Base-by-base conservation (phyloP, 441 rosid species). In the Erodium trifolium region DNA sequence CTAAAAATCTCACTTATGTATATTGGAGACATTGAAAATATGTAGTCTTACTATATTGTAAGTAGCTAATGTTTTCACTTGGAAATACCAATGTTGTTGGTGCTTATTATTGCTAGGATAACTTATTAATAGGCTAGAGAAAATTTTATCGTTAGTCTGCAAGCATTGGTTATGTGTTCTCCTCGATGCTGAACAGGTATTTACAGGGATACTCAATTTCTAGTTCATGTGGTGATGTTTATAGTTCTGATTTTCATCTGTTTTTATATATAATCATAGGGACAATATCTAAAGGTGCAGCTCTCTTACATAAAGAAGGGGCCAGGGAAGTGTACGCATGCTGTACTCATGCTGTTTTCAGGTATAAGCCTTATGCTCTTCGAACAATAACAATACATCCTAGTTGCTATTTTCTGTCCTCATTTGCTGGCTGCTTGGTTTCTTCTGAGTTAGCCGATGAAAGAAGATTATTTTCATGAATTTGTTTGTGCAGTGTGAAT, bases 251-350 rank as follows among this genome's bases (percentile, higher is more conserved):
- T n/a, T 49, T 49, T 12, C 17, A 49, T 49, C 16, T 49, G 1
- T 0, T 49, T 13, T 49, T 49, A 23, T 23, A 2, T 23, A 23
- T 49, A 12, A 12, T n/a, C 17, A 49, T n/a, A 91, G 97, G 97
- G 60, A 91, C 97, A 16, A 91, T 91, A 73, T 83, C 90, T 70
- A 84, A 88, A 79, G 96, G 96, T 68, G 96, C 97, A 34, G 93
- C 84, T 67, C 87, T 91, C 43, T 78, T 91, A 72, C 97, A 89
- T 76, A 84, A 91, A 76, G 93, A 85, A 67, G 97, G 96, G 67
- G 96, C 97, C 29, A 79, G 91, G 62, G 97, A 91, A 80, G 96
- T 91, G 62, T 89, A 87, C 63, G 92, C 97, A 9, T 91, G 97
- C 84, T 82, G 86, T 77, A 91, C 91, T 0, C 97, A 91, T 74